These are phyloP conservation scores for Epichloe hybrida DNA, from an alignment of 2,329 filamentous ascomycete species.

Conservation along the genomic window DNA sequence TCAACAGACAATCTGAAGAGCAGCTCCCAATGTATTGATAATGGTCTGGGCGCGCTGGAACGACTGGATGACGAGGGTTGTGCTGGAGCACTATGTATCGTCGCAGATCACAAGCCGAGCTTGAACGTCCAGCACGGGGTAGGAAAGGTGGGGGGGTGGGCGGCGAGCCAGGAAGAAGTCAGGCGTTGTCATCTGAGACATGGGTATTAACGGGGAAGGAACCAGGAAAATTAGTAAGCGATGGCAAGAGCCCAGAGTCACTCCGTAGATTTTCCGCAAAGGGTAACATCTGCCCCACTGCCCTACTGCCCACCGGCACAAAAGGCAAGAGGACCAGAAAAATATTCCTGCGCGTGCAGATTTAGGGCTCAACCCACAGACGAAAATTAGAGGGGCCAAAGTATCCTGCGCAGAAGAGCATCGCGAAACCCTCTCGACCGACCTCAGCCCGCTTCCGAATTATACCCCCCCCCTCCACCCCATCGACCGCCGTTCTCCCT, in stretches of 20 bases:
- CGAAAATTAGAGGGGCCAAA: conserved; percentile 9
- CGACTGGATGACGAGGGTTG: neutral
- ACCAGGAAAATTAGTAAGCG: neutral
- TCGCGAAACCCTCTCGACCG: conserved; percentile 5
- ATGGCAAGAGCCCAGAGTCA: neutral
- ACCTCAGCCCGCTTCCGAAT: conserved; percentile 6
- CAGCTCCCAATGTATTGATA: neutral
- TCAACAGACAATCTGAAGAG: neutral
- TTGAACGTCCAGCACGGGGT: neutral
- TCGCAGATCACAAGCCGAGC: conserved; percentile 2
- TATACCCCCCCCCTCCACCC: conserved; percentile 2
- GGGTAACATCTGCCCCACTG: neutral
- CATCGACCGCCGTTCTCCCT: conserved; percentile 16
- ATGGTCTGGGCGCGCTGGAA: neutral
- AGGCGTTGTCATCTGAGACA: neutral
- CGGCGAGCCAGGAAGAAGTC: conserved; percentile 4
- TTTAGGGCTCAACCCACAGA: conserved; percentile 20
- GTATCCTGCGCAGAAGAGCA: conserved; percentile 1
- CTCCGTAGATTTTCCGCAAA: conserved; percentile 10
- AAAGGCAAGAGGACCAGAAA: neutral
- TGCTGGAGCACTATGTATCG: neutral
- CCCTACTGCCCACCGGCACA: neutral
- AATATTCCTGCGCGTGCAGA: conserved; percentile 5
- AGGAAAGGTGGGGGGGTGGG: neutral
- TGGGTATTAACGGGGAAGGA: neutral